Base-by-base conservation (phyloP, 106 monocot species). In the Hemerocallis citrina region DNA sequence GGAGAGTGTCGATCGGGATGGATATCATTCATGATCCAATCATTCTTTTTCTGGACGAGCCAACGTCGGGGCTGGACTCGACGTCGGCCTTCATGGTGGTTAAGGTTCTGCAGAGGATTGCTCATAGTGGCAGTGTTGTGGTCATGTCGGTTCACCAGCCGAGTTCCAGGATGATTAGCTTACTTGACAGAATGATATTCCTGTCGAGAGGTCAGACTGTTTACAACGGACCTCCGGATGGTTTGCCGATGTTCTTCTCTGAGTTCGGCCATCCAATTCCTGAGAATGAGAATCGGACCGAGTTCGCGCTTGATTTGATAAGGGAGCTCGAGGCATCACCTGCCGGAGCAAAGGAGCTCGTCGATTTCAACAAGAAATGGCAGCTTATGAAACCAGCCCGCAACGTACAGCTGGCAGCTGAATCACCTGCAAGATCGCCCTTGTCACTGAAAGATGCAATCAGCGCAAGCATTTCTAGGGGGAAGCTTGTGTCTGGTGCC, bases 1-100 rank as follows among this genome's bases (percentile, higher is more conserved):
- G 89, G 38, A 37, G 89, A 1, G 94, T 95, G 1, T 89, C 89
- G 27, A 95, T 95, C 38, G 94, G 94, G 32, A 81, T 76, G 12
- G 89, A 95, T 67, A 89, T 95, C 65, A 76, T 95, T 68, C 94
- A 95, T 62, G 89, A 95, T 64, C 94, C 94, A 7, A 89, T 95
- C 33, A 30, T 95, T 5, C 76, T 87, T 33, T 95, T 95, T 74
- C 82, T 95, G 19, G 94, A 95, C 63, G 94, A 95, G 68, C 94
- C 94, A 15, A 94, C 94, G 20, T 94, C 94, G 51, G 94, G 94
- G 39, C 77, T 94, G 16, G 94, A 94, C 72, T 94, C 94, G 41
- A 94, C 94, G 41, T 77, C 76, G 41, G 94, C 94, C 7, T 94
- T 83, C 75, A 94, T 94, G 89, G 83, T 95, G 52, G 89, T 86